These are phyloP conservation scores for Salvia hispanica DNA, from an alignment of 257 asterid species.

Conservation along the genomic window DNA sequence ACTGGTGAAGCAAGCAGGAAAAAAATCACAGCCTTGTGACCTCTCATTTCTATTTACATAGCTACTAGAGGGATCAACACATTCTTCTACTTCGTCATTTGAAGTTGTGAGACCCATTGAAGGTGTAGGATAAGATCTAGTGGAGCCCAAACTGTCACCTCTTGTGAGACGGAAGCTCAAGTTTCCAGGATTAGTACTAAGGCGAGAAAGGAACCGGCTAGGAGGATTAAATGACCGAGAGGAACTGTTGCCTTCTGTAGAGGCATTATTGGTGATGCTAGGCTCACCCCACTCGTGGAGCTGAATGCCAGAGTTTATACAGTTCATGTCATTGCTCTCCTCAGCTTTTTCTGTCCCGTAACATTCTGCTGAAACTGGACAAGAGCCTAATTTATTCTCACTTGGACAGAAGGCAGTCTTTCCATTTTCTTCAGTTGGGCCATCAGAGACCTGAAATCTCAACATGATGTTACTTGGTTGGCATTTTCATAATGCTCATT, in stretches of 20 bases:
- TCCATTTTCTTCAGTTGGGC: conserved; percentile 46
- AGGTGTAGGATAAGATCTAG: conserved; percentile 53
- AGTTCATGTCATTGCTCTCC: conserved; percentile 39
- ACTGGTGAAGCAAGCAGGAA: conserved; percentile 61
- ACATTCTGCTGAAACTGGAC: conserved; percentile 46
- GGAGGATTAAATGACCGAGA: conserved; percentile 58
- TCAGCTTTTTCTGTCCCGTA: conserved; percentile 46
- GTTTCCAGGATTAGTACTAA: conserved; percentile 68
- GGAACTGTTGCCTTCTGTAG: conserved; percentile 49
- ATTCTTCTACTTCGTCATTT: conserved; percentile 47
- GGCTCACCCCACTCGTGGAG: conserved; percentile 62
- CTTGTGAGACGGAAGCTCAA: conserved; percentile 68
- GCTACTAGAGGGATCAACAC: conserved; percentile 39
- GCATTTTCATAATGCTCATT: not conserved
- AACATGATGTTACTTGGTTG: not conserved
- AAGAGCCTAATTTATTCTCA: conserved; percentile 41
- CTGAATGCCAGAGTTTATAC: conserved; percentile 39
- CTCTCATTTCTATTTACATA: conserved; percentile 39
- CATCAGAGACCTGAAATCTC: conserved; percentile 51
- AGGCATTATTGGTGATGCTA: conserved; percentile 40
- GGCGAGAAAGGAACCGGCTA: conserved; percentile 66
- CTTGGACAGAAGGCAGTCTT: conserved; percentile 32
- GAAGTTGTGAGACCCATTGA: conserved; percentile 51
- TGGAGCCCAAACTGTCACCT: conserved; percentile 56
- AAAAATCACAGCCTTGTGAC: conserved; percentile 57